A percentile compares a stretch with the other conserved stretches of the same genome.
Conservation (phyloP, 202 grass and related monocot species). For the Cymbopogon flexuosus region DNA sequence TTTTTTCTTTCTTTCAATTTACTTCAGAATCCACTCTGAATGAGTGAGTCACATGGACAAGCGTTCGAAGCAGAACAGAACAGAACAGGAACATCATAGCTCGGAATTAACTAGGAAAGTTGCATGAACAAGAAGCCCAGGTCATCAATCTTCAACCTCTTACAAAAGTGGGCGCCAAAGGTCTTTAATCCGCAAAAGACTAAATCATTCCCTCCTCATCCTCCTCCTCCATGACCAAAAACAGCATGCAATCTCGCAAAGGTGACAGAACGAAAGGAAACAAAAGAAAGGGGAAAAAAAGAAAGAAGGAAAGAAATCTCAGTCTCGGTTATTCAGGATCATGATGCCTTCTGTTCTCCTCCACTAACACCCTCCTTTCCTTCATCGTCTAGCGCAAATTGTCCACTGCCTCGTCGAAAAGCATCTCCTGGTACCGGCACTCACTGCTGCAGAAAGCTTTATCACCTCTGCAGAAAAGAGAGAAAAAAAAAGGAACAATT, state of each 20-base stretch:
- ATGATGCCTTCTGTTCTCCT: constrained; percentile 41
- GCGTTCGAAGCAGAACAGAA: not conserved
- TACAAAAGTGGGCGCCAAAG: constrained; percentile 39
- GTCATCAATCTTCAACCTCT: constrained; percentile 30
- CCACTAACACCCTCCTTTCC: constrained; percentile 25
- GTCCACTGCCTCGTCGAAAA: constrained; percentile 48
- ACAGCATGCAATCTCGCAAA: constrained; percentile 33
- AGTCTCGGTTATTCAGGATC: constrained; percentile 43
- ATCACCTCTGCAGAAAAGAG: constrained; percentile 45
- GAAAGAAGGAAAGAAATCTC: constrained; percentile 13
- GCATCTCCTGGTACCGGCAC: constrained; percentile 48
- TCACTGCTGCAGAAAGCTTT: constrained; percentile 62
- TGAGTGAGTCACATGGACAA: constrained; percentile 10
- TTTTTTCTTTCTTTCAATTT: not conserved
- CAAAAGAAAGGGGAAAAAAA: not conserved
- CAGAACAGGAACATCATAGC: not conserved
- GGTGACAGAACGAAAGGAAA: constrained; percentile 21
- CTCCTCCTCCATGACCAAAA: constrained; percentile 32
- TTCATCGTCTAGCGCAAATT: constrained; percentile 41
- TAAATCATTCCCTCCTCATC: constrained; percentile 29
- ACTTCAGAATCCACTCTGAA: not conserved
- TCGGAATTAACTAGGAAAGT: constrained; percentile 6
- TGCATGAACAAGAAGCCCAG: constrained; percentile 2
- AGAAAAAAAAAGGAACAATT: constrained; percentile 12
- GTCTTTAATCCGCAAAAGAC: constrained; percentile 43